Percentiles rank a stretch among this genome's conserved stretches.
Conservation (phyloP, 2,329 filamentous ascomycete species). For the Penicillium italicum region DNA sequence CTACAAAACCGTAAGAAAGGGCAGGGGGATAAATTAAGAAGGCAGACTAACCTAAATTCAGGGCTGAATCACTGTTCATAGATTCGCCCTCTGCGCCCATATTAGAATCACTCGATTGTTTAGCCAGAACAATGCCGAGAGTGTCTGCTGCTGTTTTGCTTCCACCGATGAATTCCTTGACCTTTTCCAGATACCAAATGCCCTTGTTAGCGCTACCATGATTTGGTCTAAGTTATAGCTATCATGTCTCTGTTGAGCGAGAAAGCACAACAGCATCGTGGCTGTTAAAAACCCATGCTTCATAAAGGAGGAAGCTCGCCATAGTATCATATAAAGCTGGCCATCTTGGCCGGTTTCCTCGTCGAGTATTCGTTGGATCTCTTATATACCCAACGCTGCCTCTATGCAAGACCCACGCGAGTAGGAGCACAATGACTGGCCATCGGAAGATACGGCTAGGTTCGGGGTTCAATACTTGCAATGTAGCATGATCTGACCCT, state of each 20-base stretch:
- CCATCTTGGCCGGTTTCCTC: constrained; percentile 52
- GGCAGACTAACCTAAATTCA: no score
- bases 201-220: constrained; percentile 4
- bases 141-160: constrained; percentile 2
- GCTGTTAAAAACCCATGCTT: constrained; percentile 61
- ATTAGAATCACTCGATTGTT: no score
- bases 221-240: constrained; percentile 8
- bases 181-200: neutral
- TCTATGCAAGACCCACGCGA: constrained; percentile 40
- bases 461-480: constrained; percentile 12
- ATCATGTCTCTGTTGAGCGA: constrained; percentile 9
- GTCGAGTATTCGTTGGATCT: constrained; percentile 49
- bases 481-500: constrained; percentile 25
- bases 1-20: no score
- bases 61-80: no score
- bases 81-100: no score
- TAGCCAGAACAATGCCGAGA: neutral
- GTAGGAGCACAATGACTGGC: neutral
- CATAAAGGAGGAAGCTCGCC: constrained; percentile 56
- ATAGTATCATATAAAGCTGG: constrained; percentile 51
- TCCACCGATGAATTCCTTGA: neutral
- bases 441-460: constrained; percentile 21
- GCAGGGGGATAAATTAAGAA: no score
- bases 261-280: constrained; percentile 53
- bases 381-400: constrained; percentile 46